Conservation (phyloP, 345 rosid species). For the Noccaea caerulescens region DNA sequence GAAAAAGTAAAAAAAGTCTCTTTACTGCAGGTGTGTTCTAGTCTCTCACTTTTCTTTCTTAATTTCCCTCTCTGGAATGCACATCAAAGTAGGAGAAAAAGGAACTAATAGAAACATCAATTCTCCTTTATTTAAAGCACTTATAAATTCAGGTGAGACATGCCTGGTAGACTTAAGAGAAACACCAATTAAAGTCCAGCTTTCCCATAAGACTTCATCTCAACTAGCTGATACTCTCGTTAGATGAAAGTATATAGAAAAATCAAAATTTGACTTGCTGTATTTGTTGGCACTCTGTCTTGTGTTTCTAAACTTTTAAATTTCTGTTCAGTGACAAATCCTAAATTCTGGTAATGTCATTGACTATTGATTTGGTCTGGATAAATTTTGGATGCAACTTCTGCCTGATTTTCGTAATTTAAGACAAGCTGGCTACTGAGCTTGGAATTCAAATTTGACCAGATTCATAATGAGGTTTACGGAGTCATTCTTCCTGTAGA, state of each 20-base stretch:
- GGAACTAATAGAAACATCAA: constrained; percentile 1
- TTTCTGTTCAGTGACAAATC: neutral
- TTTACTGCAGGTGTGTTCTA: constrained; percentile 59
- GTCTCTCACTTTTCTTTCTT: constrained; percentile 31
- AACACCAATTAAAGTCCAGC: constrained; percentile 11
- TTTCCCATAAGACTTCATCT: constrained; percentile 13
- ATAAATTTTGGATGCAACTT: constrained; percentile 13
- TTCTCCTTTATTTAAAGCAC: neutral
- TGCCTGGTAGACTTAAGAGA: constrained; percentile 9
- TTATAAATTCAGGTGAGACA: neutral
- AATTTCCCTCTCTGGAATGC: constrained; percentile 25
- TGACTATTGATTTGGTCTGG: constrained; percentile 6
- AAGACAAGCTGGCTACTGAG: constrained; percentile 11
- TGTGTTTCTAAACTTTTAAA: constrained; percentile 23
- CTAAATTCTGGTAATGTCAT: constrained; percentile 10
- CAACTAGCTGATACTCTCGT: constrained; percentile 7
- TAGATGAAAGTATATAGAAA: constrained; percentile 11
- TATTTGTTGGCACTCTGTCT: constrained; percentile 22
- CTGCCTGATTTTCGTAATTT: constrained; percentile 24
- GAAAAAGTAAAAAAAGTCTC: constrained; percentile 64
- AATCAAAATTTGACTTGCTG: constrained; percentile 14
- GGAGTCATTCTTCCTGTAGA: constrained; percentile 29
- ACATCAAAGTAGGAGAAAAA: constrained; percentile 27
- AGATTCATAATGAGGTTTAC: constrained; percentile 20
- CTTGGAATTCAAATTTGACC: constrained; percentile 17